A percentile compares a stretch with the other conserved stretches of the same genome.
Conservation (phyloP, 306 rosid genomes). For the Canavalia ensiformis region DNA sequence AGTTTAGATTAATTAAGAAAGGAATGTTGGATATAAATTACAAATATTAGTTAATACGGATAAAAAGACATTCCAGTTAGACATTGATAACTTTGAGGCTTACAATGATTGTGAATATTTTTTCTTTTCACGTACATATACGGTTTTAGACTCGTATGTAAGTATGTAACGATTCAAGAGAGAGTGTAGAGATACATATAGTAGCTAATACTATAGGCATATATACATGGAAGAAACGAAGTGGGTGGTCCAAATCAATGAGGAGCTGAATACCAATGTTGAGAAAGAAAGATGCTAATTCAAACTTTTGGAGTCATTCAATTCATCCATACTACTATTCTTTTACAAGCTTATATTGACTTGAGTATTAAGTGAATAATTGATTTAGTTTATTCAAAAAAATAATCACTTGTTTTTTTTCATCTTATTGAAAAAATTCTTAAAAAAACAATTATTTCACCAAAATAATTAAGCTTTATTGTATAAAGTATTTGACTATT, state of each 20-base stretch:
- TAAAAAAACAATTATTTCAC: too few species aligned
- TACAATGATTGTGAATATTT: neutral
- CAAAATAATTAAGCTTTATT: too few species aligned
- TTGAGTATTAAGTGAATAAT: too few species aligned
- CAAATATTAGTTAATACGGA: neutral
- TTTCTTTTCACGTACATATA: neutral
- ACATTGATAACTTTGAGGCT: constrained; percentile 13
- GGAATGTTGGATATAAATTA: constrained; percentile 4
- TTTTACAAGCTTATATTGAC: too few species aligned
- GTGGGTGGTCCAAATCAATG: constrained; percentile 50
- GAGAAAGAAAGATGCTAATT: too few species aligned
- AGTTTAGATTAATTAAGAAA: constrained; percentile 22
- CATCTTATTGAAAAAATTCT: too few species aligned
- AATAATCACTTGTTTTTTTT: too few species aligned
- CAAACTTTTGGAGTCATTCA: too few species aligned
- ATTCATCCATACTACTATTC: too few species aligned
- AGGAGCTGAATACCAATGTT: constrained; percentile 5
- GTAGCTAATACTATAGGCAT: neutral
- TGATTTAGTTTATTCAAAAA: too few species aligned
- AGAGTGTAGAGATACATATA: neutral
- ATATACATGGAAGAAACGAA: constrained; percentile 38
- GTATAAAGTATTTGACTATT: too few species aligned
- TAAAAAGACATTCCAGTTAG: constrained; percentile 31
- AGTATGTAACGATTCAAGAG: neutral
- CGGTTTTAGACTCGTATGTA: neutral